Evolutionary conservation across 2,329 filamentous ascomycete species (phyloP).

Genomic region (Fusarium burgessii): DNA sequence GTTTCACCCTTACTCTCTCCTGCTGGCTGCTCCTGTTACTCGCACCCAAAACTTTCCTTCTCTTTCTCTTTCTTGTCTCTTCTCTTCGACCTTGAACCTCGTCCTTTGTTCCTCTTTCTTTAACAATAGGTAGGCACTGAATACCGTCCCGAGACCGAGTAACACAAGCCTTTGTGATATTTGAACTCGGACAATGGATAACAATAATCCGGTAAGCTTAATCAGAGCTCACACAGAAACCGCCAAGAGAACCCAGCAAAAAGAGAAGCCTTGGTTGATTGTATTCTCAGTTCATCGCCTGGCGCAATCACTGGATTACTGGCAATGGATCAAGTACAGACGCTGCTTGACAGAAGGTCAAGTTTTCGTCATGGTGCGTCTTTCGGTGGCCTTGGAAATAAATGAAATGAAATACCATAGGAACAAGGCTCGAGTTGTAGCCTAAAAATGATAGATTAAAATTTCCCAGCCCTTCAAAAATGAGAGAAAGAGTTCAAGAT

Average conservation of each 20-base stretch:
- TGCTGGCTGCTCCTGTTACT: neutral
- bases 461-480: neutral
- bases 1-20: neutral
- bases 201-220: neutral
- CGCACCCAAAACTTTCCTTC: neutral
- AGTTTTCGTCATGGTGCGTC: neutral
- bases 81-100: neutral
- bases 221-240: neutral
- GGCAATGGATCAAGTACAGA: neutral
- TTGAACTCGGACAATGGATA: neutral
- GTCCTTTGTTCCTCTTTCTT: neutral
- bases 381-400: neutral
- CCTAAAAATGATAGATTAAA: neutral
- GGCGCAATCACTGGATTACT: conserved; percentile 9
- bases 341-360: neutral
- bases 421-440: neutral
- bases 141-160: neutral
- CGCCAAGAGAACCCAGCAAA: neutral
- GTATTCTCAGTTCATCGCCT: neutral
- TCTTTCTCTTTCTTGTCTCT: neutral
- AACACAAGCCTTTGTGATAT: conserved; percentile 12
- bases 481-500: conserved; percentile 14
- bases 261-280: neutral
- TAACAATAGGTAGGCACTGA: neutral
- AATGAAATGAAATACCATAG: neutral